Base-by-base conservation (phyloP, 75 land plant species). In the Pinus taeda region DNA sequence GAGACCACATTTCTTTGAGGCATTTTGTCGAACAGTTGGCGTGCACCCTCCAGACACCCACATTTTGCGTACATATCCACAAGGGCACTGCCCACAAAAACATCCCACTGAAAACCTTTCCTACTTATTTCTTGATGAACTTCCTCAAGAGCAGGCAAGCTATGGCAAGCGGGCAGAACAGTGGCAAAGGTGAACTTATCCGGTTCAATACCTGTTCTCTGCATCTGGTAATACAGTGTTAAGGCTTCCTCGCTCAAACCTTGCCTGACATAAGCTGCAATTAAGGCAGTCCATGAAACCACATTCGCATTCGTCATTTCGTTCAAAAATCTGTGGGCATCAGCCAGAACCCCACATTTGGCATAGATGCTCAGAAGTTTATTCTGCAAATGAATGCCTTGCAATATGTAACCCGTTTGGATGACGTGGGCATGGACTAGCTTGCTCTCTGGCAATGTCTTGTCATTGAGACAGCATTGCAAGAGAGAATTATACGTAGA, bases 51-150 rank as follows among this genome's bases (percentile, higher is more conserved):
- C 74, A 84, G 49, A 26, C 72, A 60, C 21, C 81, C 83, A 59
- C 81, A 65, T 45, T 83, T 86, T 17, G 82, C 81, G 75, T 88
- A 92, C 67, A 92, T 78, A 72, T 82, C 83, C 37, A 89, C 81
- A 37, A 92, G 82, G 2, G 95, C 75, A 18, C 89, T 90, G 42
- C 83, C 77, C 53, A 88, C 82, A 42, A 84, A 82, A 18, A 86
- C 84, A 71, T 87, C 83, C 6, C 61, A 29, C 57, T 49, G 58
- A 79, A 79, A 61, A n/a, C 87, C 91, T 1, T 57, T 69, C 70
- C 83, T 88, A 57, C 36, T 42, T 36, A 83, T 72, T 60, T 88
- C 85, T 65, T 65, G 81, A 79, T 90, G 90, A 12, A 92, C 49
- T 12, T 61, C 60, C 0, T 18, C 12, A 36, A 67, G 60, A 12